Base-by-base conservation (phyloP, 257 asterid species). In the Anisodus acutangulus region DNA sequence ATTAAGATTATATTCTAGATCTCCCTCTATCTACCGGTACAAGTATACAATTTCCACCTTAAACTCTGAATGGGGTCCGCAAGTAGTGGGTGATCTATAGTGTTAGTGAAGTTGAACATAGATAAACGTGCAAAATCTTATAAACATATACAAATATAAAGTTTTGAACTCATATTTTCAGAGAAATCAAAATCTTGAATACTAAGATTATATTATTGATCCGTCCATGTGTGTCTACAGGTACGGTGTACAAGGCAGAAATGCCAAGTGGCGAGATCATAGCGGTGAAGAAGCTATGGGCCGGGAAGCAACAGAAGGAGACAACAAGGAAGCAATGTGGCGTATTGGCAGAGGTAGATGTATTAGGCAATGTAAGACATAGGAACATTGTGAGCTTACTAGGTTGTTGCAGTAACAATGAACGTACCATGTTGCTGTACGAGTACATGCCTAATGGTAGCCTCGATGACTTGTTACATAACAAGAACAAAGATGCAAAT, bases 391-490 rank as follows among this genome's bases (percentile, higher is more conserved):
- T 97, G 53, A 80, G 98, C 37, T 17, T 95, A 51, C 69, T 95
- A 16, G 98, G 98, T 7, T 93, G 96, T 84, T 93, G 97, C 49
- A 91, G 88, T 49, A 93, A 92, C 89, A 88, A 87, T 6, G 89
- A 85, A 72, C 90, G 94, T 9, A 92, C 98, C 1, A 95, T 95
- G 98, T 71, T 95, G 89, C 39, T 95, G 80, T 95, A 95, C 43
- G 99, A 95, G 83, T 95, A 93, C 92, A 95, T 94, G 99, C 98
- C 97, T n/a, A 94, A 94, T 64, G 99, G 99, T 64, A 95, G 97
- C 78, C 67, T 95, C 15, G 94, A 93, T 37, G 95, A 95, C 58
- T 81, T 95, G 53, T 85, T 95, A 83, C 98, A 95, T 83, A 95
- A 93, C 12, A 92, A 88, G 81, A 90, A 90, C 12, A 94, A 94